Evolutionary conservation across 352 stramenopile genomes (phyloP), one percentile per base, ranked within the genome.

Genomic region (Pythium volutum): DNA sequence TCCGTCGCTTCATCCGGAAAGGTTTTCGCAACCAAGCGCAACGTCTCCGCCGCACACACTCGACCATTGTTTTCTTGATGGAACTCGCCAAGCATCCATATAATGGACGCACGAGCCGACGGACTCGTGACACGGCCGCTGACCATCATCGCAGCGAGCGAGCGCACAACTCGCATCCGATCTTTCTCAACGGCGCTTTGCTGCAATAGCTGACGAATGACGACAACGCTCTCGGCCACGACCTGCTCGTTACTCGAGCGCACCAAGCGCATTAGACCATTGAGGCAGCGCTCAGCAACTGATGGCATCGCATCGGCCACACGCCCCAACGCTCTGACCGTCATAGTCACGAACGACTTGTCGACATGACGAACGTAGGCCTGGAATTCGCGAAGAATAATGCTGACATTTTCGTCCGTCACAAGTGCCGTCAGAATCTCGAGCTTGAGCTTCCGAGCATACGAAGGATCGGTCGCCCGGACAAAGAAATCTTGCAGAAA

Each of bases 401-500:
- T 84, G 55, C 90, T 86, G 51, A 98, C 94, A 20, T 97, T 97
- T 51, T 94, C 87, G 33, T 95, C 76, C 38, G 96, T 96, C 20
- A 96, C 91, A 11, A 99, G 62, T 3, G 87, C 81, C 15, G 92
- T 96, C 54, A 99, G 71, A 56, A 99, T 98, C 73, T 99, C 96
- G 11, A 99, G 85, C 82, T 99, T 99, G 52, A 99, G 88, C 52
- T 98, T 91, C 29, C 95, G 85, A 14, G 95, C 96, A 68, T 98
- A 99, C 0, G 84, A 87, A 18, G 97, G 92, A 70, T 99, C 97
- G 16, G 94, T 95, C 27, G 94, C 92, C 50, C 94, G 74, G 1
- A 99, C 95, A 69, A 99, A 99, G 68, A 99, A 99, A 64, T 99
- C 95, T 59, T 96, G 80, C 36, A 99, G 73, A 71, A 98, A 98